Base-by-base conservation (phyloP, 1,139 yeast genomes). In the Pichia sp. region DNA sequence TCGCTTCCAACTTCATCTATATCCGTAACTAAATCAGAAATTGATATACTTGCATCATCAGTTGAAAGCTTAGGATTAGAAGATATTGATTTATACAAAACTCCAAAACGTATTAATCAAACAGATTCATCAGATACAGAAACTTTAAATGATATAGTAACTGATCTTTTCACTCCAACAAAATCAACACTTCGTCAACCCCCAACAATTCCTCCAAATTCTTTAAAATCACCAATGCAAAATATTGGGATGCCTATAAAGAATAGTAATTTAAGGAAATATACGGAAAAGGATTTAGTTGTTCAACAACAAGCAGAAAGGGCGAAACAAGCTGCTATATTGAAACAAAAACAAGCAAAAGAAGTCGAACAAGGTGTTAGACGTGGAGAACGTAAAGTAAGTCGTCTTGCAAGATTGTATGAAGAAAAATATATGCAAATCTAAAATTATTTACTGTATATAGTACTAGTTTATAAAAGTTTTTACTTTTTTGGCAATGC, bases 391-490 rank as follows among this genome's bases (percentile, higher is more conserved):
- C 57, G 78, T 26, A 74, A 72, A 52, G 80, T 75, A 10, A 69
- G 78, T 15, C 69, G 73, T 49, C 60, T 75, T 46, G 74, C 79
- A 5, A 62, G 59, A 48, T 55, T 74, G 41, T 75, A 69, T 49
- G 80, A 75, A 54, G 77, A 74, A 50, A 62, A 76, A 46, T 61
- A n/a, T 33, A 14, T 37, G 21, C 10, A 19, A 9, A 16, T 24
- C 5, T 24, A 24, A 10, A 24, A 24, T 10, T 11, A 10, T 9
- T 24, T 6, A 10, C 20, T 19, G 13, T 30, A 30, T 30, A 19
- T 11, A 8, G 9, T 18, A 13, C 13, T 9, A 10, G 5, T 29
- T 9, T 23, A 10, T 24, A 22, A 8, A 28, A 21, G 3, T 16
- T 3, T 27, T 24, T 38, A 43, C 33, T 48, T 43, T 18, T 45